These are phyloP conservation scores for Coniochaeta prunicola DNA, from an alignment of 2,329 filamentous ascomycete species.

Conservation along the genomic window DNA sequence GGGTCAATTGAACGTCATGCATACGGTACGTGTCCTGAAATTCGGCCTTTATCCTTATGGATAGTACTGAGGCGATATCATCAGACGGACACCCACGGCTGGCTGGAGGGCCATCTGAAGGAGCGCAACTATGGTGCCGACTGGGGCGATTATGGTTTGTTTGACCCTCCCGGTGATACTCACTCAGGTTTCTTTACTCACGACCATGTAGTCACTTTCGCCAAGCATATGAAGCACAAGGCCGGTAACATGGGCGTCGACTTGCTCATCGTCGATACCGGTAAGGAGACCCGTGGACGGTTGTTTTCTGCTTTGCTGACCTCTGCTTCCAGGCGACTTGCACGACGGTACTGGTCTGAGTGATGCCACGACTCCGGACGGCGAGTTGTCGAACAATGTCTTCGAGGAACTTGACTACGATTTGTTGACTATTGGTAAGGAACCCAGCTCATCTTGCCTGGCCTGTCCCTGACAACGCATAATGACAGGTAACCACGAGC, in stretches of 20 bases:
- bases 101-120: slow-evolving; percentile 54
- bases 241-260: slow-evolving; percentile 51
- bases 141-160: slow-evolving; percentile 61
- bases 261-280: slow-evolving; percentile 53
- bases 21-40: slow-evolving; percentile 32
- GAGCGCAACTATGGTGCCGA: slow-evolving; percentile 58
- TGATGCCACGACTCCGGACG: slow-evolving; percentile 52
- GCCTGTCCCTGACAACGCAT: not conserved
- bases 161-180: no score
- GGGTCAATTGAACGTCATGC: slow-evolving; percentile 56
- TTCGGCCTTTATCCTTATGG: not conserved
- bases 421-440: slow-evolving; percentile 30
- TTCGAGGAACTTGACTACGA: slow-evolving; percentile 35
- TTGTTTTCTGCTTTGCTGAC: not conserved
- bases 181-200: no score
- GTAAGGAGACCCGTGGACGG: slow-evolving; percentile 18
- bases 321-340: slow-evolving; percentile 38
- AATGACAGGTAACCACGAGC: slow-evolving; percentile 50
- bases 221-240: slow-evolving; percentile 50
- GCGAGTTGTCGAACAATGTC: slow-evolving; percentile 41
- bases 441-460: not conserved
- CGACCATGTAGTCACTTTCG: no score
- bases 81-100: slow-evolving; percentile 52
- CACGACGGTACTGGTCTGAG: slow-evolving; percentile 59
- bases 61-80: slow-evolving; percentile 1